A percentile compares a stretch with the other conserved stretches of the same genome.
Conservation (phyloP, 106 monocot species). For the Narthecium ossifragum region DNA sequence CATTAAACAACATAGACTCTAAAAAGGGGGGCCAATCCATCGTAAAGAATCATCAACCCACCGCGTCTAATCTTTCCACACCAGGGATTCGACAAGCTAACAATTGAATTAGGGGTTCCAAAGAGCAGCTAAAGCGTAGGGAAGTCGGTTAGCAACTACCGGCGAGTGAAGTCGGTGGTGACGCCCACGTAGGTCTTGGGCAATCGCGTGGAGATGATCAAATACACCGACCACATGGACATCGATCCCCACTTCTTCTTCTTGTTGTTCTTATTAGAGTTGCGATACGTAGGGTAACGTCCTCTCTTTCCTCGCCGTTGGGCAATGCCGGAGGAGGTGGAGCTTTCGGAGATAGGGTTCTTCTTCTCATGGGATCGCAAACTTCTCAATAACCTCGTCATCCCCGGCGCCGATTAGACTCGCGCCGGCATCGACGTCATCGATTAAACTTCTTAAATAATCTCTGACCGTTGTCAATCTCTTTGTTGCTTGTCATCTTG, state of each 20-base stretch:
- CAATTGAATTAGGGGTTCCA: no score
- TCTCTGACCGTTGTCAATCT: no score
- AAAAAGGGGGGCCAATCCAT: no score
- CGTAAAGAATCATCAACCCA: no score
- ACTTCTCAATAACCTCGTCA: neutral
- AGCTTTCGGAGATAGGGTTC: neutral
- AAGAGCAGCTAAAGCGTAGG: no score
- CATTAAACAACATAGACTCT: no score
- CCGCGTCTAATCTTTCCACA: no score
- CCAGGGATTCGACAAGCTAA: no score
- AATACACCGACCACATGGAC: neutral
- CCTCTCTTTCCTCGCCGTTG: neutral
- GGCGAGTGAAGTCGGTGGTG: constrained; percentile 4
- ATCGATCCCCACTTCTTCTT: neutral
- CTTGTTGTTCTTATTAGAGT: neutral
- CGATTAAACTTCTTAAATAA: no score
- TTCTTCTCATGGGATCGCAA: constrained; percentile 1
- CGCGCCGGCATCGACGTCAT: no score
- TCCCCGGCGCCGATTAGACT: no score
- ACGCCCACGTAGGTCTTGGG: constrained; percentile 6
- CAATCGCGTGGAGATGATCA: constrained; percentile 1
- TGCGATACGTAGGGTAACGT: neutral
- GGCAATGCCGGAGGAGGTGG: neutral
- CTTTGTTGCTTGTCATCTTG: no score
- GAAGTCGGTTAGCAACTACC: constrained; percentile 1